These are phyloP conservation scores for Rosa persica DNA, from an alignment of 306 rosid species.

Conservation along the genomic window DNA sequence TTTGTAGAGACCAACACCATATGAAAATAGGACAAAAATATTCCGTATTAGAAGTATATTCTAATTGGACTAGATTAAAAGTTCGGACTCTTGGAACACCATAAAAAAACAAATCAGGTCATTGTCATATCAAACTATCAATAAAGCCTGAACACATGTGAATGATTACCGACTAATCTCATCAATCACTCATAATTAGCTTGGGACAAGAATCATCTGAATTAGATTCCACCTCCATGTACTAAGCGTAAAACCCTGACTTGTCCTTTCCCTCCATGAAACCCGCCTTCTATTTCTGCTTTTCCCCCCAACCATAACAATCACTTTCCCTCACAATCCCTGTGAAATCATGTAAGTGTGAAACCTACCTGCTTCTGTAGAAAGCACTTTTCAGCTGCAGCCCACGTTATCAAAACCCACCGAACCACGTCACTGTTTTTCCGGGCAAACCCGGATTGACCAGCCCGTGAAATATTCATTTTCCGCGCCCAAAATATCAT, in stretches of 20 bases:
- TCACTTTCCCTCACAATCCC: constrained; percentile 11
- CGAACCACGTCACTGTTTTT: neutral
- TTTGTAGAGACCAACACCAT: no score
- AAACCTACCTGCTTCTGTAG: neutral
- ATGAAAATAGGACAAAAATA: no score
- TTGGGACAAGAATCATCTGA: neutral
- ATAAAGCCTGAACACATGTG: neutral
- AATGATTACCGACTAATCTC: neutral
- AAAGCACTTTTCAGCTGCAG: neutral
- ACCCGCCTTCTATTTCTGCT: neutral
- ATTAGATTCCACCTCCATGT: neutral
- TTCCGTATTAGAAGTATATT: no score
- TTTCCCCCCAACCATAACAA: neutral
- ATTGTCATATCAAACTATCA: neutral
- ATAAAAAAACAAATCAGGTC: neutral
- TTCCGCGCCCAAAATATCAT: neutral
- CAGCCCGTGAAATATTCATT: neutral
- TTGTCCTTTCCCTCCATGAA: neutral
- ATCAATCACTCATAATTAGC: neutral
- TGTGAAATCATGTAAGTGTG: neutral
- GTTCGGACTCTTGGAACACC: no score
- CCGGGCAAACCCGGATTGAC: constrained; percentile 4
- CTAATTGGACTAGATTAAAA: no score
- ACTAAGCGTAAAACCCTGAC: neutral
- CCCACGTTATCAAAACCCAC: constrained; percentile 2